Evolutionary conservation across 768 basidiomycete species (phyloP).

Genomic region (Xerocomellus intermedius): DNA sequence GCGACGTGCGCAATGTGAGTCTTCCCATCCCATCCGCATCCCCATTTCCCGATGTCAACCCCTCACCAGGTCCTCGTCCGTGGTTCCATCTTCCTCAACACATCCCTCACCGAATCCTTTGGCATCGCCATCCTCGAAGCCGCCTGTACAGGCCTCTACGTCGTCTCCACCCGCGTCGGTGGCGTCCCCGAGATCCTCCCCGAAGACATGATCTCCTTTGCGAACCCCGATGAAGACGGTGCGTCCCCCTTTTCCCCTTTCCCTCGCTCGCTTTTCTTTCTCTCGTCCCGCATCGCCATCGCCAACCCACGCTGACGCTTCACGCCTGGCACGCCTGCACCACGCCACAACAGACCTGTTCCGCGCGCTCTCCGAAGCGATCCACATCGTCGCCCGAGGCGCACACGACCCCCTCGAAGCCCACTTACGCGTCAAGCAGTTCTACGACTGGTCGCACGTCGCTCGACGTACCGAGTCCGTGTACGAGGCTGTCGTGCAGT

Average conservation of each 20-base stretch:
- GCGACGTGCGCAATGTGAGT: conserved; percentile 79
- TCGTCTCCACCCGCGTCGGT: conserved; percentile 91
- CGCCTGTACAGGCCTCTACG: conserved; percentile 90
- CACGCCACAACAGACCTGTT: conserved; percentile 62
- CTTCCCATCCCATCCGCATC: accelerated
- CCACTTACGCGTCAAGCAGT: conserved; percentile 71
- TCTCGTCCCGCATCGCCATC: neutral
- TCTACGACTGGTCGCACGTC: conserved; percentile 88
- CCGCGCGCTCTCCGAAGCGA: conserved; percentile 77
- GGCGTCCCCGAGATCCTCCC: conserved; percentile 96
- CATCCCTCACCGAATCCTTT: conserved; percentile 93
- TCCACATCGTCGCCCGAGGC: conserved; percentile 62
- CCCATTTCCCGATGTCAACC: neutral
- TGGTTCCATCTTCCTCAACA: conserved; percentile 92
- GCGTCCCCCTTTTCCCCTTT: conserved; percentile 15
- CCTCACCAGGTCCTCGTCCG: conserved; percentile 69
- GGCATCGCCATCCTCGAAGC: conserved; percentile 98
- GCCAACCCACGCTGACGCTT: too few species aligned
- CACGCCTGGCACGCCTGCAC: neutral
- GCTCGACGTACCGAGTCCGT: conserved; percentile 80
- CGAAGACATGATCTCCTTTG: conserved; percentile 92
- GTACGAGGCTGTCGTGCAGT: conserved; percentile 65
- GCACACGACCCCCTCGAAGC: conserved; percentile 73
- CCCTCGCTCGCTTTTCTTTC: neutral
- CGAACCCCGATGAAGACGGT: conserved; percentile 94